phyloP scores from a whole-genome alignment of 2,329 filamentous ascomycete genomes.

The Pestalotiopsis fici region DNA sequence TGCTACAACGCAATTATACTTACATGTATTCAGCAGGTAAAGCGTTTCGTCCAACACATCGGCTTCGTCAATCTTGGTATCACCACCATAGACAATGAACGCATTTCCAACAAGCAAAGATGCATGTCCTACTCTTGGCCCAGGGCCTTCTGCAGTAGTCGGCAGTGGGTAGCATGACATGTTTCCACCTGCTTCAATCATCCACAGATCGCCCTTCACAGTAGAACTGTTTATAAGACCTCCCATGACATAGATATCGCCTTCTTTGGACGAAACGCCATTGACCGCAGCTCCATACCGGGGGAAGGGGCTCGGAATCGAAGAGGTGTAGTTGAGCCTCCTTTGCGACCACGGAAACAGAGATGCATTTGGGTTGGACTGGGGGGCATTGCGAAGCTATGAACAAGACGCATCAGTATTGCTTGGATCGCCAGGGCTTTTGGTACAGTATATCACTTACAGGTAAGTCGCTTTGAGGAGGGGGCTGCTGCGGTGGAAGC shows the following conservation, averaged over 20 bases:
- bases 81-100: constrained; percentile 97
- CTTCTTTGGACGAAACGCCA: constrained; percentile 88
- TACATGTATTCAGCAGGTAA: constrained; percentile 96
- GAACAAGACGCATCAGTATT: constrained; percentile 7
- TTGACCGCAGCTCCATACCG: constrained; percentile 98
- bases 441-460: constrained; percentile 27
- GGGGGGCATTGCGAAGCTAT: constrained; percentile 45
- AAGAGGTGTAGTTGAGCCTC: constrained; percentile 80
- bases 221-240: constrained; percentile 92
- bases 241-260: constrained; percentile 97
- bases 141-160: constrained; percentile 91
- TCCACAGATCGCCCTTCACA: constrained; percentile 96
- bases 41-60: constrained; percentile 93
- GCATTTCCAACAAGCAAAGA: constrained; percentile 96
- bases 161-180: constrained; percentile 90
- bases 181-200: constrained; percentile 87
- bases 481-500: constrained; percentile 12
- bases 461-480: constrained; percentile 33
- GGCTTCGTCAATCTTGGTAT: constrained; percentile 93
- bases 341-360: constrained; percentile 97
- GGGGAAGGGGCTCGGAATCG: constrained; percentile 85
- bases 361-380: constrained; percentile 66
- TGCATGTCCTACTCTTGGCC: constrained; percentile 90
- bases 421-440: not conserved
- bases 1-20: constrained; percentile 35